Percentiles rank a stretch among this genome's conserved stretches.
Conservation (phyloP, 208 protist genomes). For the Acanthamoeba healyi region DNA sequence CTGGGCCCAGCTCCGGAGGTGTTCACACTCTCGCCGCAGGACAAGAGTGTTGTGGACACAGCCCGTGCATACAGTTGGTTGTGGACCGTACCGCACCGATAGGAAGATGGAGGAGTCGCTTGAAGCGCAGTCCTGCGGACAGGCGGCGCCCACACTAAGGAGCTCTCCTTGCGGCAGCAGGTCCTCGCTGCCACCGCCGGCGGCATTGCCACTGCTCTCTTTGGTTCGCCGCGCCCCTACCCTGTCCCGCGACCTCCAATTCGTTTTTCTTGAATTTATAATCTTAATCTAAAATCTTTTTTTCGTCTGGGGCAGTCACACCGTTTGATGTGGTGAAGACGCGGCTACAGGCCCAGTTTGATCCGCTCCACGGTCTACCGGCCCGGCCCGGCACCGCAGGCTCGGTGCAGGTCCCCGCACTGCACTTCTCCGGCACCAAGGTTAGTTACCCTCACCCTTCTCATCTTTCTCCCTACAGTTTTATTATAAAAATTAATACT, state of each 20-base stretch:
- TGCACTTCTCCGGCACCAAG: conserved; percentile 29
- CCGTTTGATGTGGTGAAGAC: conserved; percentile 84
- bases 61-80: too few species aligned
- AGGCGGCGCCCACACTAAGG: not conserved
- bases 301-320: conserved; percentile 14
- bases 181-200: conserved; percentile 26
- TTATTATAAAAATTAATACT: not conserved
- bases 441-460: not conserved
- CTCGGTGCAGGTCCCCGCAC: not conserved
- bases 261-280: not conserved
- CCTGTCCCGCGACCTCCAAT: not conserved
- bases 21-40: too few species aligned
- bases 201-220: conserved; percentile 9
- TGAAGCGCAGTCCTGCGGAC: not conserved
- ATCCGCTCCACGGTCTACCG: not conserved
- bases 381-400: not conserved
- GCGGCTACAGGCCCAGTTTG: conserved; percentile 76
- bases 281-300: not conserved
- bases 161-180: not conserved
- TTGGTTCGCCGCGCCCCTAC: not conserved
- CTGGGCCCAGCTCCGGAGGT: too few species aligned
- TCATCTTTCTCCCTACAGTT: not conserved
- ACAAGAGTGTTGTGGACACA: too few species aligned
- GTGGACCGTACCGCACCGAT: too few species aligned
- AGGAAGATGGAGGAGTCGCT: conserved; percentile 21